Evolutionary conservation across 177 flowering plant genomes (phyloP), one percentile per base, ranked within the genome.

Genomic region (Telopea speciosissima): DNA sequence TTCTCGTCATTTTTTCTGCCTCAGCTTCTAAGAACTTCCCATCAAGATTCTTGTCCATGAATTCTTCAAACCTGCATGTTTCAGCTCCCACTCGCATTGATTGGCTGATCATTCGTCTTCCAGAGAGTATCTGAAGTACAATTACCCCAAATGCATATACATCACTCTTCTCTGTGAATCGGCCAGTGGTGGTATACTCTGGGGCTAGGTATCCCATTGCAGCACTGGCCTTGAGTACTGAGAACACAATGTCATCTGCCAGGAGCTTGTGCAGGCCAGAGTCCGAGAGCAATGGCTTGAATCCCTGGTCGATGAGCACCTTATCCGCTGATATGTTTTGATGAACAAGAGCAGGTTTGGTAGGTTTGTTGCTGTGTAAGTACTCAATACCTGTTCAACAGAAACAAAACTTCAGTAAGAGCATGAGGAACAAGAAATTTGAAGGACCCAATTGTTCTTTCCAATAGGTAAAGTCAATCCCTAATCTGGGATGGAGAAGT

Each of bases 201-300:
- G 98, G 99, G 28, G 99, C 96, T 42, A 95, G 78, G 78, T 91
- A 96, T 45, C 99, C 99, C 90, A 93, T 82, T 8, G 98, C 95
- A 25, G 98, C 99, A 68, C 96, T 90, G 42, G 78, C 82, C 72
- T 96, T 96, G 67, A 93, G 93, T 68, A 88, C 80, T 12, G 96
- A 96, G 85, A 86, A 96, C 69, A 93, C 85, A 28, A 86, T 82
- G 73, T 95, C 99, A 75, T 95, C 92, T 0, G 92, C 93, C 21
- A 95, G 86, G 65, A 95, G 90, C 84, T 85, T 89, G 52, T 88
- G 83, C 69, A 93, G 85, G 25, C 96, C 98, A 1, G 94, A 87
- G 69, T 87, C 92, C 0, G 88, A 82, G 63, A 95, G 90, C 76
- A 91, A 72, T 0, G 99, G 97, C 36, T 81, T 91, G 77, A 83